These are phyloP conservation scores for Tolypocladium pustulatum DNA, from an alignment of 2,329 filamentous ascomycete species.

Conservation along the genomic window DNA sequence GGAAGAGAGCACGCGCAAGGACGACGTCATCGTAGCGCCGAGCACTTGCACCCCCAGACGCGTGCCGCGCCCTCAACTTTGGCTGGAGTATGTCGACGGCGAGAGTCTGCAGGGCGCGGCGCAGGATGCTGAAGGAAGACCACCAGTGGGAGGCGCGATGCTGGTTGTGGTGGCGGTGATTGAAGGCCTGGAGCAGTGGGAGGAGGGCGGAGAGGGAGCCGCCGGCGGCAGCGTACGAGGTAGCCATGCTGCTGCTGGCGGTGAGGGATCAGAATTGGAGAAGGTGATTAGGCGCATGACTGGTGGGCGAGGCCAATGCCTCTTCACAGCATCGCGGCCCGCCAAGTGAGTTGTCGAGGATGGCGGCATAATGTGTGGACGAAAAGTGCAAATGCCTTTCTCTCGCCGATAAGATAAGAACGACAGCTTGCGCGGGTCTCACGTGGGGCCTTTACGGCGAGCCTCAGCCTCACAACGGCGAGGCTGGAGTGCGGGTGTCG, in stretches of 20 bases:
- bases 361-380: neutral
- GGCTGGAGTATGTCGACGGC: conserved; percentile 10
- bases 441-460: neutral
- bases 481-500: neutral
- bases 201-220: conserved; percentile 27
- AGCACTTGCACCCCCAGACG: neutral
- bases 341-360: neutral
- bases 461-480: neutral
- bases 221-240: conserved; percentile 8
- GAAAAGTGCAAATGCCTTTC: neutral
- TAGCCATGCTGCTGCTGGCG: neutral
- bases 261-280: neutral
- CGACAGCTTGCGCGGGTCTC: neutral
- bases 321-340: neutral
- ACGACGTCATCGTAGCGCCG: conserved; percentile 4
- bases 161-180: conserved; percentile 85
- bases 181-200: conserved; percentile 58
- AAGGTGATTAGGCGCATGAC: neutral
- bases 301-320: neutral
- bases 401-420: neutral
- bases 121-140: conserved; percentile 58
- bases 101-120: conserved; percentile 53
- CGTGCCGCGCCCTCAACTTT: neutral
- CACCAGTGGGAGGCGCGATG: conserved; percentile 78
- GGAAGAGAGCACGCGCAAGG: conserved; percentile 15